Percentiles rank a stretch among this genome's conserved stretches.
Evolutionary conservation across 1,284 basidiomycete species (phyloP).

Genomic region (Trichosporon faecale): DNA sequence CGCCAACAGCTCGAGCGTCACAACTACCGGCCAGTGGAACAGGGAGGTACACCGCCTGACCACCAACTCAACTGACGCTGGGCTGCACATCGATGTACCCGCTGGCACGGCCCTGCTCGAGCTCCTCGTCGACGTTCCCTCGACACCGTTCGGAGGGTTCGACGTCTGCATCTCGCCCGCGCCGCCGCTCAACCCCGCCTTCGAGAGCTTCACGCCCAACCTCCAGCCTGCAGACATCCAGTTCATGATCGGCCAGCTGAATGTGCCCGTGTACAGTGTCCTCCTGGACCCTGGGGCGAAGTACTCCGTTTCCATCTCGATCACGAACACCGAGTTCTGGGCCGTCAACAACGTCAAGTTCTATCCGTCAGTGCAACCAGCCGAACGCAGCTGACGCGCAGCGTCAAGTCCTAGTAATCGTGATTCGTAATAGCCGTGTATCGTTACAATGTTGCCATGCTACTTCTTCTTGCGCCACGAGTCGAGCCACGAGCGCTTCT

Average conservation of each 20-base stretch:
- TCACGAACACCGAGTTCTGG: neutral
- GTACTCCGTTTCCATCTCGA: neutral
- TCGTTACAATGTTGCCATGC: neutral
- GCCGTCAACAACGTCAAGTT: neutral
- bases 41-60: neutral
- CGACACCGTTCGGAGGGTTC: neutral
- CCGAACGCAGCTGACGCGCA: neutral
- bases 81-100: neutral
- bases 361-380: neutral
- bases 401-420: neutral
- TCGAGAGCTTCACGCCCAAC: neutral
- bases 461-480: slow-evolving; percentile 5
- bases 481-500: slow-evolving; percentile 5
- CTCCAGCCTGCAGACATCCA: neutral
- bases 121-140: neutral
- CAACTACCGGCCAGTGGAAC: neutral
- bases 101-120: neutral
- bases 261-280: slow-evolving; percentile 2
- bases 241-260: neutral
- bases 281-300: neutral
- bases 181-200: neutral
- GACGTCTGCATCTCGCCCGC: neutral
- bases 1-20: neutral
- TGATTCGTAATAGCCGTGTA: neutral
- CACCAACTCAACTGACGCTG: neutral